These are phyloP conservation scores for Neopestalotiopsis clavispora DNA, from an alignment of 2,329 filamentous ascomycete genomes.

Conservation along the genomic window DNA sequence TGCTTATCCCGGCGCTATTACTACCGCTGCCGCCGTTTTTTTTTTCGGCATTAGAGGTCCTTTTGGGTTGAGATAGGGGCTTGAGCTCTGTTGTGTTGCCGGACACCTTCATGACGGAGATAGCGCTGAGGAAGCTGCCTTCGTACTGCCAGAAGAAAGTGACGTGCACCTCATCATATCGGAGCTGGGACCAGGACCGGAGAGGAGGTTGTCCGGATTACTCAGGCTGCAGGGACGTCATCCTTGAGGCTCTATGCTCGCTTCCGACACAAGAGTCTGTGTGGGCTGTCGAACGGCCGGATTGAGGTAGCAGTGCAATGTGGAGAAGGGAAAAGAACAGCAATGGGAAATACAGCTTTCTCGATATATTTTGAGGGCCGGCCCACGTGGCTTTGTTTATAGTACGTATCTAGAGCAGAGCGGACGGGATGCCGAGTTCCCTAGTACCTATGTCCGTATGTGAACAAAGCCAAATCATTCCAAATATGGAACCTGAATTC, in stretches of 20 bases:
- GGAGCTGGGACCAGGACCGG: constrained; percentile 6
- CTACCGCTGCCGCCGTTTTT: too few relatives aligned
- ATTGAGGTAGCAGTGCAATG: not conserved
- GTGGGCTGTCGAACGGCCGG: constrained; percentile 1
- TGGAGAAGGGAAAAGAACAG: constrained; percentile 2
- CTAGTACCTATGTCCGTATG: too few relatives aligned
- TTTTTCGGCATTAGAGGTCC: not conserved
- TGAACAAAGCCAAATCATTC: too few relatives aligned
- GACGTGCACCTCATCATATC: constrained; percentile 7
- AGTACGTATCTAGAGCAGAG: too few relatives aligned
- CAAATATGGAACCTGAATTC: too few relatives aligned
- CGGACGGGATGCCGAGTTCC: too few relatives aligned
- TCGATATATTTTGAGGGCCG: constrained; percentile 5
- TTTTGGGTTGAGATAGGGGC: not conserved
- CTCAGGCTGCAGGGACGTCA: constrained; percentile 1
- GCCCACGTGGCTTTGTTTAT: not conserved
- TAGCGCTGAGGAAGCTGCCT: not conserved
- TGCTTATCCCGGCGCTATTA: too few relatives aligned
- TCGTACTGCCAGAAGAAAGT: constrained; percentile 6
- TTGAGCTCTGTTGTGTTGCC: constrained; percentile 4
- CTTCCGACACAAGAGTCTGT: not conserved
- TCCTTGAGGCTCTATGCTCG: constrained; percentile 1
- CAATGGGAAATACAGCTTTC: not conserved
- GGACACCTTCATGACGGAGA: constrained; percentile 4
- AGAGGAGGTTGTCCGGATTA: not conserved